Evolutionary conservation across 345 rosid genomes (phyloP).

Genomic region (Eucalyptus decipiens): DNA sequence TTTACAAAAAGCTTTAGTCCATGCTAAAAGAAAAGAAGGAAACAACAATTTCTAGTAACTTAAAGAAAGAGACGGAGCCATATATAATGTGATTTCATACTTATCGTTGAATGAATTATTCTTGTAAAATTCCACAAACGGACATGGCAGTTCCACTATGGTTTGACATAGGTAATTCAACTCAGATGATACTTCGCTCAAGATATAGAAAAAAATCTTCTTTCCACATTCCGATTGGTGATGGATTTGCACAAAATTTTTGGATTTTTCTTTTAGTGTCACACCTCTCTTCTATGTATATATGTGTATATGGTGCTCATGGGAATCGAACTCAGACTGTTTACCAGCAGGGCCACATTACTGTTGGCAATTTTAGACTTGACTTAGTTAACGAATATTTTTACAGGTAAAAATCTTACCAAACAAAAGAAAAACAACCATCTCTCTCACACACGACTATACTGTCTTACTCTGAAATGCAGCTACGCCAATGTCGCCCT

Average conservation of each 20-base stretch:
- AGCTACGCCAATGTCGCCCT: neutral
- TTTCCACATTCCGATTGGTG: neutral
- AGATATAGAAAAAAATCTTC: neutral
- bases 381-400: too few relatives aligned
- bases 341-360: neutral
- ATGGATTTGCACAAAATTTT: neutral
- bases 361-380: neutral
- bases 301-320: neutral
- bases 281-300: neutral
- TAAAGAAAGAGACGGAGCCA: neutral
- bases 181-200: neutral
- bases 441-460: neutral
- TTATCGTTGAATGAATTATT: too few relatives aligned
- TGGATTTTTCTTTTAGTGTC: neutral
- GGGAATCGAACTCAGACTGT: neutral
- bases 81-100: neutral
- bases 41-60: neutral
- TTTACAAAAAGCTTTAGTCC: neutral
- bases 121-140: neutral
- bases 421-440: neutral
- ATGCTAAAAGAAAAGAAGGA: neutral
- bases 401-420: neutral
- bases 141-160: neutral
- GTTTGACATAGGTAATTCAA: neutral
- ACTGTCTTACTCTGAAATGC: neutral